phyloP scores from a whole-genome alignment of 2,329 filamentous ascomycete species.

The Colletotrichum shisoi region DNA sequence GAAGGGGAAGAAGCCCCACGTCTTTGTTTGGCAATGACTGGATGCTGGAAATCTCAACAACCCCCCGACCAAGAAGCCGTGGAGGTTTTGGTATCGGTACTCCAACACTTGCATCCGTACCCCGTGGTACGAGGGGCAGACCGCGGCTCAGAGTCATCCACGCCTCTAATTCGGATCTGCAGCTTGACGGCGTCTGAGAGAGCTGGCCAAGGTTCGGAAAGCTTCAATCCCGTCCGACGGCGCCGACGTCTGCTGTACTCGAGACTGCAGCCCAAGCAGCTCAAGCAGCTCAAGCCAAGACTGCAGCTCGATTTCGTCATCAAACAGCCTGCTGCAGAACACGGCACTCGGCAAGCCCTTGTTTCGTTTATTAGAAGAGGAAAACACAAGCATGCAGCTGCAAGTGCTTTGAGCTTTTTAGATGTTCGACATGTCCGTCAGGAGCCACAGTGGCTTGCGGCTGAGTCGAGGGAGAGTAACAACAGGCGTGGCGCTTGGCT shows the following conservation, averaged over 20 bases:
- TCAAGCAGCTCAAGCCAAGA: not conserved
- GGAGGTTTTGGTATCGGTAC: not conserved
- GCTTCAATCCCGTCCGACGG: conserved; percentile 12
- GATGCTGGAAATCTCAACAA: conserved; percentile 2
- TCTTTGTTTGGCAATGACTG: conserved; percentile 6
- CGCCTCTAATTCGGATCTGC: conserved; percentile 1
- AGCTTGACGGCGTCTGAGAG: not conserved
- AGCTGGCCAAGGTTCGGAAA: conserved; percentile 21
- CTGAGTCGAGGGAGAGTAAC: not conserved
- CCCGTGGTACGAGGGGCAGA: not conserved
- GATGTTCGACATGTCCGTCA: not conserved
- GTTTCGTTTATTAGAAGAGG: conserved; percentile 5
- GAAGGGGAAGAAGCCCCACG: conserved; percentile 7
- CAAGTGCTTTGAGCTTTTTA: conserved; percentile 13
- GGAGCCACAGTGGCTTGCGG: conserved; percentile 7
- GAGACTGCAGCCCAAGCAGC: not conserved
- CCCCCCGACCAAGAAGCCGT: not conserved
- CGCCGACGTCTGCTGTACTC: not conserved
- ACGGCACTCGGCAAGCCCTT: not conserved
- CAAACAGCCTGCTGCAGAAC: conserved; percentile 4
- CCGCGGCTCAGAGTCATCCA: not conserved
- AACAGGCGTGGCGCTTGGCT: not conserved
- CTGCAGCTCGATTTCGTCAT: conserved; percentile 2
- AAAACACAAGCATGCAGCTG: not conserved
- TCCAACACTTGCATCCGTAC: no score